phyloP scores from a whole-genome alignment of 2,329 filamentous ascomycete genomes.

The Hypoxylon rubiginosum region DNA sequence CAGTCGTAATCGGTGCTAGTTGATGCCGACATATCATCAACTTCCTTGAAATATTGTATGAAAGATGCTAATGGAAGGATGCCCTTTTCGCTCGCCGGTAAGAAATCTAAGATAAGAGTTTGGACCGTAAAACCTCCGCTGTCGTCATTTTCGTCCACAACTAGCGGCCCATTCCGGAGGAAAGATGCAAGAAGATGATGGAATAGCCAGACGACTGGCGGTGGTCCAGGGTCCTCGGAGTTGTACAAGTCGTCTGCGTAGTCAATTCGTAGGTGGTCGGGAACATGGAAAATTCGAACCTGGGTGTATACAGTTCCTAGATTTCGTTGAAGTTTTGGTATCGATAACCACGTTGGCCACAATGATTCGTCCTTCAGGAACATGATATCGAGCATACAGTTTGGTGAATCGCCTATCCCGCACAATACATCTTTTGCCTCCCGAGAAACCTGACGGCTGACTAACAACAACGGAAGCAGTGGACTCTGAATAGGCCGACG shows the following conservation, averaged over 20 bases:
- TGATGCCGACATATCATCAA: neutral
- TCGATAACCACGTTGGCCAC: slow-evolving; percentile 15
- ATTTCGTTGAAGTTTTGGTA: neutral
- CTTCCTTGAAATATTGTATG: slow-evolving; percentile 6
- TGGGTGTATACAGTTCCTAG: slow-evolving; percentile 1
- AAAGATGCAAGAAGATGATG: slow-evolving; percentile 13
- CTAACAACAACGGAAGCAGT: slow-evolving; percentile 7
- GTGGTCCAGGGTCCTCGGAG: neutral
- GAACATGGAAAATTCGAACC: neutral
- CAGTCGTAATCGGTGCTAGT: neutral
- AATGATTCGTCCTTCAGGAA: slow-evolving; percentile 8
- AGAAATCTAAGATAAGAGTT: neutral
- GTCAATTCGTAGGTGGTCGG: neutral
- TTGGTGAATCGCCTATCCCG: neutral
- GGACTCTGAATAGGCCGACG: neutral
- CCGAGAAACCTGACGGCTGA: slow-evolving; percentile 1
- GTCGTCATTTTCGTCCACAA: slow-evolving; percentile 1
- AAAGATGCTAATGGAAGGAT: neutral
- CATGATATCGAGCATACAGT: neutral
- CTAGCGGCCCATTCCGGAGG: slow-evolving; percentile 13
- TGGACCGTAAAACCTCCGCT: neutral
- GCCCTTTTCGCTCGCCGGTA: slow-evolving; percentile 6
- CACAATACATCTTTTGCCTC: slow-evolving; percentile 1
- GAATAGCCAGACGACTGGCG: slow-evolving; percentile 16
- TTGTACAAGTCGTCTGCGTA: neutral